Base-by-base conservation (phyloP, 306 rosid species). In the Astragalus glycyphyllos region DNA sequence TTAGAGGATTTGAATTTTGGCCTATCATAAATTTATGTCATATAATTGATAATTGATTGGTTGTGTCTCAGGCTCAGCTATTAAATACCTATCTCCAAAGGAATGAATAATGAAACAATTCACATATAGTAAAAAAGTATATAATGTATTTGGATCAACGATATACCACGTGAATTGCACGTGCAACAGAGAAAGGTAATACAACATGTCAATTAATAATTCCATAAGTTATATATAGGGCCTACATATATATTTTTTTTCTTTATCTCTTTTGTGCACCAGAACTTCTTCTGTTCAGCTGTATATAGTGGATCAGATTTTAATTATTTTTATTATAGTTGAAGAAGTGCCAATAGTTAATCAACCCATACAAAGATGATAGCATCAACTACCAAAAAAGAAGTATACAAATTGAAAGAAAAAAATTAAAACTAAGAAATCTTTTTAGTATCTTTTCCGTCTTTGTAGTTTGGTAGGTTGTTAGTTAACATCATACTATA, bases 401-500 rank as follows among this genome's bases (percentile, higher is more conserved):
- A 45, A 10, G 32, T 41, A 29, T 51, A 44, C 4, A 49, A 26
- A 50, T 40, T 68, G 65, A 44, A 68, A 71, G 23, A 35, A 12
- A 71, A 71, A 48, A 35, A 42, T 15, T 15, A 20, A 51, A 41
- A 40, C 51, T 48, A 2, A 0, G 12, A 41, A 55, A 26, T 54
- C 51, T 65, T 75, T 31, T 56, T 15, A 31, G 17, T 40, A 32
- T 65, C 14, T 62, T 65, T 45, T 62, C 13, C 12, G 7, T 58
- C 51, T 57, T 29, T 29, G 10, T 8, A 38, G 61, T 58, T 76
- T 58, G 81, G 71, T 76, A 59, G 8, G 26, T 50, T 71, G 69
- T 65, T 49, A 42, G 69, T 65, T 49, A 50, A 58, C 75, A 76
- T 76, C 78, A 75, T 48, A 57, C 13, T 68, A 37, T 67, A 49